These are phyloP conservation scores for Datura wrightii DNA, from an alignment of 257 asterid genomes.

Conservation along the genomic window DNA sequence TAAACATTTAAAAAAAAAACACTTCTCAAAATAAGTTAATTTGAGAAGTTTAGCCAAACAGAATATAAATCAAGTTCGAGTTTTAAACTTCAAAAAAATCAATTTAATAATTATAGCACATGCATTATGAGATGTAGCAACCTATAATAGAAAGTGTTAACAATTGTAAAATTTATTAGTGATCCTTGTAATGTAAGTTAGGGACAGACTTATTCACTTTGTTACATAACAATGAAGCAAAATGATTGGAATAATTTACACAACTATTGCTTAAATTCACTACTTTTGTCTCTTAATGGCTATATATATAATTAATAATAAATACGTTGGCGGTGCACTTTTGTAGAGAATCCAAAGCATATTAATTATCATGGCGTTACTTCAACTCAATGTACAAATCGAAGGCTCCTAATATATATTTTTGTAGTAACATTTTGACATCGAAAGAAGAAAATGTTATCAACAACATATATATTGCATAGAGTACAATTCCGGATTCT, in stretches of 20 bases:
- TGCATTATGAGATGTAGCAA: neutral
- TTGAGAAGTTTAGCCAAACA: too few relatives aligned
- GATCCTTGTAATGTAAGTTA: neutral
- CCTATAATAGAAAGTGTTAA: neutral
- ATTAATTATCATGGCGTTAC: neutral
- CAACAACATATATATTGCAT: too few relatives aligned
- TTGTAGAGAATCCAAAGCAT: slow-evolving; percentile 4
- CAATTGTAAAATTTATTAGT: neutral
- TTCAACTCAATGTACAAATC: neutral
- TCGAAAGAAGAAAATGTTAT: too few relatives aligned
- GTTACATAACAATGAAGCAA: slow-evolving; percentile 34
- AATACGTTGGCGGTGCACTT: slow-evolving; percentile 21
- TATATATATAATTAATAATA: neutral
- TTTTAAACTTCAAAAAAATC: neutral
- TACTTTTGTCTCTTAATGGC: slow-evolving; percentile 33
- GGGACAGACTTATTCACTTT: slow-evolving; percentile 25
- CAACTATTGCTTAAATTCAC: neutral
- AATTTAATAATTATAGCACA: neutral
- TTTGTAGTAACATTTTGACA: too few relatives aligned
- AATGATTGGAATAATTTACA: slow-evolving; percentile 24
- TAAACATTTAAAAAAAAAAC: too few relatives aligned
- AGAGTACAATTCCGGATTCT: too few relatives aligned
- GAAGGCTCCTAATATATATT: too few relatives aligned
- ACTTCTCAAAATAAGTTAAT: too few relatives aligned
- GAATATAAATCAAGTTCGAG: too few relatives aligned